These are phyloP conservation scores for Artemisia annua DNA, from an alignment of 129 eudicot genomes.

Conservation along the genomic window DNA sequence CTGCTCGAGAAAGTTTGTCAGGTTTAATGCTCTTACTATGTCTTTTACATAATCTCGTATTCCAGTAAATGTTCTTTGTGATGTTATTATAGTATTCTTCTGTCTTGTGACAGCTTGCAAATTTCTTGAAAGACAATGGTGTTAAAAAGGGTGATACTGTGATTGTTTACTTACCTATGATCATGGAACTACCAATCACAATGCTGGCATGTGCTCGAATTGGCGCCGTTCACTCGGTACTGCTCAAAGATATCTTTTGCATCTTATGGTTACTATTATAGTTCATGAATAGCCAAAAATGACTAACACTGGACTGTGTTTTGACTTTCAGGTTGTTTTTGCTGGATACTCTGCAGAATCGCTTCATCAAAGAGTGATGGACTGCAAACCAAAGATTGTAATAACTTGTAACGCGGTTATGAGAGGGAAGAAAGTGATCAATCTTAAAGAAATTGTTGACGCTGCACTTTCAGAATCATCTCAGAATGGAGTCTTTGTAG, in stretches of 20 bases:
- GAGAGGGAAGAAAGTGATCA: constrained; percentile 75
- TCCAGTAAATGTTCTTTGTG: constrained; percentile 11
- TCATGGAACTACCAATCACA: constrained; percentile 90
- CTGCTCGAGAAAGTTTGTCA: constrained; percentile 87
- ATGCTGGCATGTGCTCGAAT: constrained; percentile 99
- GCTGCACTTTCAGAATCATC: constrained; percentile 75
- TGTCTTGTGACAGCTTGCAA: constrained; percentile 65
- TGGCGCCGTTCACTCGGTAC: constrained; percentile 97
- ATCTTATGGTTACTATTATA: background rate
- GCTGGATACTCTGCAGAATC: constrained; percentile 98
- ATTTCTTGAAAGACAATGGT: constrained; percentile 82
- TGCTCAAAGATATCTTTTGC: constrained; percentile 3
- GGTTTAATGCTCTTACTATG: constrained; percentile 36
- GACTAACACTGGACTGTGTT: background rate
- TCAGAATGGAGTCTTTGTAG: constrained; percentile 59
- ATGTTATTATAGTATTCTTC: constrained; percentile 17
- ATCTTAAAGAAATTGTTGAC: constrained; percentile 88
- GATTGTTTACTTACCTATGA: constrained; percentile 91
- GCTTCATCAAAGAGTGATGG: constrained; percentile 67
- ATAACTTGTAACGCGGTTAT: constrained; percentile 91
- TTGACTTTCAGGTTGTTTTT: constrained; percentile 80
- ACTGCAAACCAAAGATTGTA: constrained; percentile 91
- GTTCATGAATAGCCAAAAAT: background rate
- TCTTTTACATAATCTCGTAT: background rate
- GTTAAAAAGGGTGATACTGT: constrained; percentile 88